Evolutionary conservation across 176 grass and related monocot species (phyloP), one percentile per base, ranked within the genome.

Genomic region (Musa troglodytarum): DNA sequence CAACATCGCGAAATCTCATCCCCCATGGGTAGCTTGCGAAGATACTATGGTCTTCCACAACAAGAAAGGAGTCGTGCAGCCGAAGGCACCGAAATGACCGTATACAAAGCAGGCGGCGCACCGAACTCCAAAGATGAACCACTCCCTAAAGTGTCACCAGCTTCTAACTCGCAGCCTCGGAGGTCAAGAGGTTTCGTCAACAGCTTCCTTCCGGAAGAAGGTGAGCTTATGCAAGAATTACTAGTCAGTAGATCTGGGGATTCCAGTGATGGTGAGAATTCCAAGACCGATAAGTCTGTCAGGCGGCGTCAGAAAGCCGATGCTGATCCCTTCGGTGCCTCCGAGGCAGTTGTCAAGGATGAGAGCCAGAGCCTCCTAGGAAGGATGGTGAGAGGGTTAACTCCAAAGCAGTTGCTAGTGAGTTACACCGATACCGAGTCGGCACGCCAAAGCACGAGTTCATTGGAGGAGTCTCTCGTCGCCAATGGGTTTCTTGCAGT

Each of bases 1-100:
- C 56, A 78, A 1, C 84, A 81, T 28, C 77, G 15, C 13, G 68
- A 70, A 51, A 79, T 61, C 8, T 93, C 94, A 19, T 76, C 87
- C 26, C 85, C 88, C 69, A 98, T 93, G 88, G 83, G 80, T 77
- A 87, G 58, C 67, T 81, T 91, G 23, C 86, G 87, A 80, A 79
- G 84, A 83, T 91, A 89, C 75, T 91, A 93, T 13, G 86, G 82
- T n/a, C 82, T 93, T 20, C 78, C 68, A 73, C 61, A 73, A 16
- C 52, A 75, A 12, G 58, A 83, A 79, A 53, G 21, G 25, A 49
- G 58, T 24, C 77, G 59, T n/a, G 28, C 52, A 68, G 8, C 10
- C 20, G 68, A 76, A 59, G 79, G 88, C 53, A 90, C 93, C 15
- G 90, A 97, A 77, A 88, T 97, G 88, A 76, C 82, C 26, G n/a